Base-by-base conservation (phyloP, 192 early-diverging fungal genomes). In the Rhizophagus clarus region DNA sequence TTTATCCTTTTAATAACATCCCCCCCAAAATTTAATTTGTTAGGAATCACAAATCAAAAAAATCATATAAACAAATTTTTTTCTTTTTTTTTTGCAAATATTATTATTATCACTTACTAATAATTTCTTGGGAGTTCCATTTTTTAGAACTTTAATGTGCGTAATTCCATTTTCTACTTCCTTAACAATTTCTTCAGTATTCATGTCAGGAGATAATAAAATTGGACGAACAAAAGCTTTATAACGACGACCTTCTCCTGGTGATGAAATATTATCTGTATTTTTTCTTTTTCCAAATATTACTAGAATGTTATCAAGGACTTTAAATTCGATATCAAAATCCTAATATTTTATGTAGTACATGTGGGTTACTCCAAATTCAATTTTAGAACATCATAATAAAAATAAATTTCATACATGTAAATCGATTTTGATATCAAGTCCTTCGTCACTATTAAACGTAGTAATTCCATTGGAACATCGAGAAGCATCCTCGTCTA, bases 401-500 rank as follows among this genome's bases (percentile, higher is more conserved):
- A 15, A 20, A 56, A 20, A 56, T 17, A 56, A 15, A 29, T 29
- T 15, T 3, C 64, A 66, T 15, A 66, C 64, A 1, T 66, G 28
- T 31, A 66, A 66, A 29, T 31, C 28, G 15, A 66, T 66, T 31
- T 31, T 31, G 29, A 66, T 31, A 31, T 66, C 26, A 12, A 66
- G 8, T 31, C 10, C 64, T 17, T 29, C 14, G 6, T 66, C 29
- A 32, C 29, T 66, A 2, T 66, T 28, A 5, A 3, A 17, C 1
- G 15, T 31, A 66, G 32, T 66, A 31, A 66, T 66, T 66, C 64
- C 64, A 12, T 66, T 66, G 29, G 64, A 66, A 14, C 64, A 66
- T 31, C 15, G 14, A 66, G 64, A 66, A 66, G 64, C 64, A 31
- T 66, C 28, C 64, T 66, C 64, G 15, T 66, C 64, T 6, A 66